Base-by-base conservation (phyloP, 352 stramenopile species). In the Plasmopara muralis region DNA sequence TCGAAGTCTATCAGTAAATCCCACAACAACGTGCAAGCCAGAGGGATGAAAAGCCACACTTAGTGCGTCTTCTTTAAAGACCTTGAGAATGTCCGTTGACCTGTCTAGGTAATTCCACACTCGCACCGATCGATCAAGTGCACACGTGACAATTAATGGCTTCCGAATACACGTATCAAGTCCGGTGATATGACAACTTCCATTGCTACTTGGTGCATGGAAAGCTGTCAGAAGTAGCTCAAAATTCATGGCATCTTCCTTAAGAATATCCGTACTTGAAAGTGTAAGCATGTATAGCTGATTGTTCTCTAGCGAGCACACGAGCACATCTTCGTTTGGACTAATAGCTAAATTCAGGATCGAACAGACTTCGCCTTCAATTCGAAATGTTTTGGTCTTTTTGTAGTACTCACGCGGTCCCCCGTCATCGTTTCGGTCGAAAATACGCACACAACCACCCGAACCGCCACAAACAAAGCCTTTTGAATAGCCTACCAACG, bases 71-170 rank as follows among this genome's bases (percentile, higher is more conserved):
- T 98, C 93, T 34, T 83, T 82, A 64, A 97, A 98, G 44, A 79
- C 73, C 47, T 96, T 96, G 62, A 90, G 78, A 40, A 97, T 87
- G 47, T 98, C 90, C 0, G 83, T 85, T 28, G 74, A 86, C 50
- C 96, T 91, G 55, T 96, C 87, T 37, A 95, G 43, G 63, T 97
- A 98, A 66, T 98, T 98, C 93, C 93, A 98, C 18, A 97, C 69
- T 30, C 91, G 77, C 13, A 98, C 74, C 0, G 88, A 96, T 39
- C 83, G 79, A 64, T 98, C 93, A 4, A 95, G 63, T 2, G 84
- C 89, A 45, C 83, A 96, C 4, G 93, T 98, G 2, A 87, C 87
- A 8, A 96, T 67, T 2, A 97, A 64, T 3, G 90, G 90, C 53
- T 98, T 98, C 25, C 92, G 83, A 29, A 96, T 72, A 55, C 88